These are phyloP conservation scores for Adansonia gregorii DNA, from an alignment of 441 rosid genomes.

Conservation along the genomic window DNA sequence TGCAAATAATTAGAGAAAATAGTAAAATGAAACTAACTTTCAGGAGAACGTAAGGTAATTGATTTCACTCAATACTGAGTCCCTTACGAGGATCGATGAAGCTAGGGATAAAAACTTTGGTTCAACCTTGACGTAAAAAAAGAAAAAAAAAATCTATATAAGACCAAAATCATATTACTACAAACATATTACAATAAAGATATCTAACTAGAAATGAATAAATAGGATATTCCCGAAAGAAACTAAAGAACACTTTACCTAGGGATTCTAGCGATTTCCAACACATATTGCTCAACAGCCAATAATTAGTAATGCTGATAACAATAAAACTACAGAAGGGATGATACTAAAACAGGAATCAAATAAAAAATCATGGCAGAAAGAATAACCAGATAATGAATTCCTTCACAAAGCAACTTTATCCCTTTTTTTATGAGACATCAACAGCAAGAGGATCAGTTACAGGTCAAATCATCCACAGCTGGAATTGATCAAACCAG, in stretches of 20 bases:
- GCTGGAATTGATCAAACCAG: constrained; percentile 54
- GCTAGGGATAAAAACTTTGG: too few species aligned
- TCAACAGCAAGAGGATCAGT: constrained; percentile 93
- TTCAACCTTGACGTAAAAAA: too few species aligned
- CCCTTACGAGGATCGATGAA: too few species aligned
- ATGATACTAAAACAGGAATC: constrained; percentile 17
- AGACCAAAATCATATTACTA: too few species aligned
- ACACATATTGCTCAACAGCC: constrained; percentile 32
- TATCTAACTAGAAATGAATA: too few species aligned
- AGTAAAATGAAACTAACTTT: neutral
- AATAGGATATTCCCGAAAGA: too few species aligned
- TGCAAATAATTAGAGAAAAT: constrained; percentile 21
- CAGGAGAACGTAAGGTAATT: too few species aligned
- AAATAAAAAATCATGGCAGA: constrained; percentile 25
- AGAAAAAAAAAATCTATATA: too few species aligned
- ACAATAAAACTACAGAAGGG: constrained; percentile 20
- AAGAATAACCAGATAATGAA: constrained; percentile 76
- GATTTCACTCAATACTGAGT: too few species aligned
- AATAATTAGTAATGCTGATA: constrained; percentile 22
- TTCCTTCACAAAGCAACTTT: constrained; percentile 87
- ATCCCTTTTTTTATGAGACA: constrained; percentile 70
- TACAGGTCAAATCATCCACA: constrained; percentile 81
- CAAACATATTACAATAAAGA: too few species aligned
- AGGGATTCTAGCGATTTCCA: too few species aligned
- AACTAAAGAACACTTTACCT: too few species aligned